Evolutionary conservation across 1,284 basidiomycete genomes (phyloP).

Genomic region (Malassezia globosa): DNA sequence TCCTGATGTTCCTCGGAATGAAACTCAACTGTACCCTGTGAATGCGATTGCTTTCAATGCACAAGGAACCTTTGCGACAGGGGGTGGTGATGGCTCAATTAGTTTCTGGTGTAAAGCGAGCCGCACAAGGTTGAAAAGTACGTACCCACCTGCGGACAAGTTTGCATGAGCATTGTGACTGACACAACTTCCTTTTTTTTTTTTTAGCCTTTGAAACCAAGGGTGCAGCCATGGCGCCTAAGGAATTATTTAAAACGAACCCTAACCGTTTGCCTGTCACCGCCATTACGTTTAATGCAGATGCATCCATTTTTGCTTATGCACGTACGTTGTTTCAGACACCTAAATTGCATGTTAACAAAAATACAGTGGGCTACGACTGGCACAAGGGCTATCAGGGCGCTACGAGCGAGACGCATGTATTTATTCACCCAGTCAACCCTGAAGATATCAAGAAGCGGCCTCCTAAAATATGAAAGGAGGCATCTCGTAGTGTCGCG

Average conservation of each 20-base stretch:
- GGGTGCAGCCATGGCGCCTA: conserved; percentile 30
- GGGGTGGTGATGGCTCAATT: conserved; percentile 55
- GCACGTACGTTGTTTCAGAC: conserved; percentile 17
- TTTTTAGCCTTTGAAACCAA: conserved; percentile 38
- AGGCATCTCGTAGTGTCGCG: too few relatives aligned
- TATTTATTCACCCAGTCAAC: conserved; percentile 38
- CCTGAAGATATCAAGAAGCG: conserved; percentile 37
- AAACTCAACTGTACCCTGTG: conserved; percentile 66
- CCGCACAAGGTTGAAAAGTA: conserved; percentile 76
- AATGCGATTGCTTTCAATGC: conserved; percentile 85
- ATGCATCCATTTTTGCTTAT: conserved; percentile 42
- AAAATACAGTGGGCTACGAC: conserved; percentile 41
- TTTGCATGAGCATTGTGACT: too few relatives aligned
- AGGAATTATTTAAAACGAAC: conserved; percentile 36
- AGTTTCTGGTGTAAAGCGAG: conserved; percentile 68
- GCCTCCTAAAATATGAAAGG: conserved; percentile 25
- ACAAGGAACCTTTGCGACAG: conserved; percentile 87
- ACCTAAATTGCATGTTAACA: not conserved
- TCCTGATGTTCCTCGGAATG: conserved; percentile 31
- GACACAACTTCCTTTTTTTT: not conserved
- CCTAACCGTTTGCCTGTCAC: conserved; percentile 38
- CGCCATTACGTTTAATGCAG: conserved; percentile 38
- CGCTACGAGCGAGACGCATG: conserved; percentile 30
- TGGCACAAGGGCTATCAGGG: conserved; percentile 43
- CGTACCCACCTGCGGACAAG: too few relatives aligned